These are phyloP conservation scores for Naganishia sp. DNA, from an alignment of 1,284 basidiomycete genomes.

Conservation along the genomic window DNA sequence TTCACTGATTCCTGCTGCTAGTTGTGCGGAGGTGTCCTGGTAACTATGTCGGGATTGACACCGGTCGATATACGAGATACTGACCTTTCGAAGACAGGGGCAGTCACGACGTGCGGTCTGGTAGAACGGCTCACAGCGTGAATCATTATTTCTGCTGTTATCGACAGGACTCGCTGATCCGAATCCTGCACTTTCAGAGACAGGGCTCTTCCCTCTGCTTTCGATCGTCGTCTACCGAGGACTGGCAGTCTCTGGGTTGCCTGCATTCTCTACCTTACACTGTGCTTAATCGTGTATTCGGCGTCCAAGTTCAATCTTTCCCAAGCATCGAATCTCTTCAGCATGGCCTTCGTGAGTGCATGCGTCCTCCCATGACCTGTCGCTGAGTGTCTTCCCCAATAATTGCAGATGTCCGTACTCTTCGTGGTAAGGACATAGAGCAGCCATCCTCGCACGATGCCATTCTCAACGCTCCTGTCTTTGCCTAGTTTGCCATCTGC, in stretches of 20 bases:
- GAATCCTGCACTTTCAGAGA: slow-evolving; percentile 35
- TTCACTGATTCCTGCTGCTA: slow-evolving; percentile 25
- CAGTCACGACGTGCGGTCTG: slow-evolving; percentile 5
- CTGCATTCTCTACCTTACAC: slow-evolving; percentile 38
- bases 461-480: neutral
- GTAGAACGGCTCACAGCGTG: slow-evolving; percentile 12
- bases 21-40: slow-evolving; percentile 34
- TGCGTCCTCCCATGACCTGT: neutral
- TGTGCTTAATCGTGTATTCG: slow-evolving; percentile 43
- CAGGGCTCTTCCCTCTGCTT: slow-evolving; percentile 39
- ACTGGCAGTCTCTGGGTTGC: slow-evolving; percentile 41
- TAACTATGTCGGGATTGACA: neutral
- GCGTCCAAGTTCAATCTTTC: slow-evolving; percentile 39
- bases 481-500: slow-evolving; percentile 24
- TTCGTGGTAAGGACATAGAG: slow-evolving; percentile 18
- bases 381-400: neutral
- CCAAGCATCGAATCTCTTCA: slow-evolving; percentile 39
- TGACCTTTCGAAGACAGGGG: slow-evolving; percentile 21
- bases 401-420: slow-evolving; percentile 26
- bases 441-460: neutral
- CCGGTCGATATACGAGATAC: neutral
- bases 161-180: slow-evolving; percentile 4
- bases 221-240: slow-evolving; percentile 36
- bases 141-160: neutral
- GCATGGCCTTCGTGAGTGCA: slow-evolving; percentile 34